Conservation (phyloP, 441 rosid genomes). For the Arabidopsis lyrata region DNA sequence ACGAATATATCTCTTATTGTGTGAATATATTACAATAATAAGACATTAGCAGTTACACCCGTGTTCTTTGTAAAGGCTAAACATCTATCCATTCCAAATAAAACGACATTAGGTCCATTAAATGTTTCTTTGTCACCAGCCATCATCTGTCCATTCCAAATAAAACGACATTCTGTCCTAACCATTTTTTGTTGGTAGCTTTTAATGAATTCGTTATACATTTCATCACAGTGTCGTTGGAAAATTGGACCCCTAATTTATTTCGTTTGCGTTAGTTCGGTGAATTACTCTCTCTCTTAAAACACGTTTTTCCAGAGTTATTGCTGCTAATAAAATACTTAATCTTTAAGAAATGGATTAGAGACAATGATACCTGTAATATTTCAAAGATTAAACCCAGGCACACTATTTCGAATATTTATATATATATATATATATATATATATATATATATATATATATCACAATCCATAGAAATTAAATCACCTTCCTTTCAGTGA, state of each 20-base stretch:
- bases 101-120: background rate
- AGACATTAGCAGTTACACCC: background rate
- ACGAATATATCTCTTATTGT: background rate
- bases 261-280: background rate
- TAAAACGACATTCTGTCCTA: too few species aligned
- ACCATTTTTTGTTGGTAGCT: background rate
- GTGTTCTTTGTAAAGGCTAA: background rate
- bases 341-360: background rate
- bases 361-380: too few species aligned
- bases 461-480: background rate
- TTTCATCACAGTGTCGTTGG: background rate
- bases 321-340: background rate
- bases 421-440: background rate
- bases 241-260: background rate
- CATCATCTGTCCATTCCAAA: background rate
- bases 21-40: background rate
- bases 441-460: too few species aligned
- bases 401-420: background rate
- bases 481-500: background rate
- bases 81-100: background rate
- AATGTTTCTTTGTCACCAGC: constrained; percentile 9
- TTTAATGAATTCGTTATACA: background rate
- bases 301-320: background rate
- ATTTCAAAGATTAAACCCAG: background rate
- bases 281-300: background rate